phyloP scores from a whole-genome alignment of 305 asterid genomes.

The Salvia sclarea region DNA sequence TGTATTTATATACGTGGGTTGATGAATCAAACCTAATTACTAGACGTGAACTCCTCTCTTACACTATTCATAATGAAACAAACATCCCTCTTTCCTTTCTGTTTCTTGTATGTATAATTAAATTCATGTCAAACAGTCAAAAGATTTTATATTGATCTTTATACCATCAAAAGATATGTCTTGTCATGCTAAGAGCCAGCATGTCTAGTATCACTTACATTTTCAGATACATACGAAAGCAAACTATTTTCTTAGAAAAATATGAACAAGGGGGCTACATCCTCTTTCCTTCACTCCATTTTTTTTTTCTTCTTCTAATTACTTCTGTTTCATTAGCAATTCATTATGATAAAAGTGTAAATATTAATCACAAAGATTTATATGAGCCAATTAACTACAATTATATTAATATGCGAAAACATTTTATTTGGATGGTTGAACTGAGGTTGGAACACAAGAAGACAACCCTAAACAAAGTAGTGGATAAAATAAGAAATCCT shows the following conservation, averaged over 20 bases:
- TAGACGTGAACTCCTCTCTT: conserved; percentile 43
- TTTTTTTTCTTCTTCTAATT: background rate
- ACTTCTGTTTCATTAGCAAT: background rate
- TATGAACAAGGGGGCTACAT: no score
- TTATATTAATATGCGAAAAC: no score
- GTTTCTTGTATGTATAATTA: background rate
- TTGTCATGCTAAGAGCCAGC: background rate
- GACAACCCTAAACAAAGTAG: background rate
- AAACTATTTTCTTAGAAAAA: background rate
- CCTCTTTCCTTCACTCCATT: no score
- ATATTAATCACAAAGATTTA: no score
- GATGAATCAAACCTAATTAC: conserved; percentile 22
- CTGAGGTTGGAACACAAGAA: no score
- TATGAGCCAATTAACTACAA: no score
- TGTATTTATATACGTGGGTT: conserved; percentile 30
- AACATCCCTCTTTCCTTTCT: background rate
- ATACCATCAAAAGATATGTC: background rate
- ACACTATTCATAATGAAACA: background rate
- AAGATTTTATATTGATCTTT: background rate
- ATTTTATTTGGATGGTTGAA: background rate
- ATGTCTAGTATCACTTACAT: background rate
- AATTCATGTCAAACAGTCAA: background rate
- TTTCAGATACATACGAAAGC: background rate
- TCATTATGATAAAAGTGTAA: background rate
- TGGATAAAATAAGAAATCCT: background rate